phyloP scores from a whole-genome alignment of 2,329 filamentous ascomycete genomes.

The Thelonectria olida region DNA sequence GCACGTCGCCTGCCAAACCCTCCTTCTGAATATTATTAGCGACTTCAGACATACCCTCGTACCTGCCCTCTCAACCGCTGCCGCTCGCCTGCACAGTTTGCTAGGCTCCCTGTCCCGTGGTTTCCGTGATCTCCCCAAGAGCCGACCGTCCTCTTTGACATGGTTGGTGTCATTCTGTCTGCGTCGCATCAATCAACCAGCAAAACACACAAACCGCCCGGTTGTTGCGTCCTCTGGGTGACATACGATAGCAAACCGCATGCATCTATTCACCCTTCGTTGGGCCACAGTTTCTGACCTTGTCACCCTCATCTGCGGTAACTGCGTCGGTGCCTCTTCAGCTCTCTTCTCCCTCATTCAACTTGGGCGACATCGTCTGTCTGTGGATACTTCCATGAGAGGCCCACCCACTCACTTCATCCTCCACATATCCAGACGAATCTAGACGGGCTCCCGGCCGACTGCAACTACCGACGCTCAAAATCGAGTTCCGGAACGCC shows the following conservation, averaged over 20 bases:
- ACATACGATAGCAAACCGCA: too few species aligned
- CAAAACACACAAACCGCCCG: too few species aligned
- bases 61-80: conserved; percentile 4
- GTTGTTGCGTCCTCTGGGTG: too few species aligned
- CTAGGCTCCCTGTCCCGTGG: conserved; percentile 6
- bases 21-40: not conserved
- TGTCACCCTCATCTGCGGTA: too few species aligned
- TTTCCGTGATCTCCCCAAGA: conserved; percentile 9
- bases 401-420: not conserved
- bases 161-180: too few species aligned
- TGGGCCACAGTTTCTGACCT: too few species aligned
- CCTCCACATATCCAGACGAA: not conserved
- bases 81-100: not conserved
- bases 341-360: not conserved
- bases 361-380: not conserved
- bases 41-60: not conserved
- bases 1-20: too few species aligned
- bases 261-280: too few species aligned
- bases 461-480: conserved; percentile 1
- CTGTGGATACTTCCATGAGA: not conserved
- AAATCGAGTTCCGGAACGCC: conserved; percentile 1
- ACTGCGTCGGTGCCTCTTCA: too few species aligned
- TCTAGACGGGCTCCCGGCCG: not conserved
- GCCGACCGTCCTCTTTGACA: too few species aligned
- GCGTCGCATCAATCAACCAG: too few species aligned